Percentiles rank a stretch among this genome's conserved stretches.
phyloP scores from a whole-genome alignment of 352 stramenopile genomes.

The Thalassiosira livingstoniorum region DNA sequence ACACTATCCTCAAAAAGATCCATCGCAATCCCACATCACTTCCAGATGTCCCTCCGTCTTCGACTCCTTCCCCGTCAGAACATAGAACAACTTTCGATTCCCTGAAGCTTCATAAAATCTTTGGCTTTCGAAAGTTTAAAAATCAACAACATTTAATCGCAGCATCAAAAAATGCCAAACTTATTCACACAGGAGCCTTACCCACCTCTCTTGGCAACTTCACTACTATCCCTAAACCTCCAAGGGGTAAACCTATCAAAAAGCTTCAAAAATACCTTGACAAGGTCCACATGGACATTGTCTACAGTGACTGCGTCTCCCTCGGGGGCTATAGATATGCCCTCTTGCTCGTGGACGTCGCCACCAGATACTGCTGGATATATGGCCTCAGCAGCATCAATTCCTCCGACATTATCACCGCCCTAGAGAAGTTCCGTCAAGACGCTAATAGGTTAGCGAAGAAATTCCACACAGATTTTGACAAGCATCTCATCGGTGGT shows the following conservation, averaged over 20 bases:
- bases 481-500: background rate
- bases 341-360: conserved; percentile 26
- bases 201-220: conserved; percentile 15
- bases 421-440: conserved; percentile 9
- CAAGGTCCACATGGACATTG: conserved; percentile 33
- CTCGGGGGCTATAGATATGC: conserved; percentile 21
- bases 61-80: background rate
- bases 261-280: conserved; percentile 15
- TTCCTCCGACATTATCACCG: conserved; percentile 15
- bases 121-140: background rate
- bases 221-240: conserved; percentile 20
- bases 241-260: conserved; percentile 12
- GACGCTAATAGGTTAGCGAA: conserved; percentile 3
- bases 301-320: conserved; percentile 15
- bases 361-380: conserved; percentile 24
- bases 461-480: background rate
- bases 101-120: background rate
- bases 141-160: background rate
- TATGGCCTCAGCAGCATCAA: conserved; percentile 7
- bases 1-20: background rate
- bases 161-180: conserved; percentile 10
- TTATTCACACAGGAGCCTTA: conserved; percentile 18
- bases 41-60: background rate
- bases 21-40: background rate
- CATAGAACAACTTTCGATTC: conserved; percentile 12